phyloP scores from a whole-genome alignment of 805 yeast genomes.

The Candida insectorum region DNA sequence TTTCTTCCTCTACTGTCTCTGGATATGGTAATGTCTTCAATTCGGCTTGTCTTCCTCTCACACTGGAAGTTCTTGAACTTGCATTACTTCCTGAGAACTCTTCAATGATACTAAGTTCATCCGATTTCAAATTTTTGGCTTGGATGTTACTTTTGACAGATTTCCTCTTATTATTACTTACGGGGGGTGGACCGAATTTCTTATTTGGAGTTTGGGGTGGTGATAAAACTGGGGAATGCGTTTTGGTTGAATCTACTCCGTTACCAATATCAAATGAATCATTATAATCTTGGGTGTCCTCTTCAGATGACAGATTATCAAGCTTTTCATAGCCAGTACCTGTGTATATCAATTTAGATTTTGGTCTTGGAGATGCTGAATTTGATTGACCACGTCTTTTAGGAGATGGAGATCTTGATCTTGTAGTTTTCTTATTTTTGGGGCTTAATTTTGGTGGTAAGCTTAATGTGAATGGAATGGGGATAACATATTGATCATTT shows the following conservation, averaged over 20 bases:
- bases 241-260: background rate
- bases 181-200: slow-evolving; percentile 24
- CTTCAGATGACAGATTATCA: slow-evolving; percentile 22
- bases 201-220: slow-evolving; percentile 7
- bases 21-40: slow-evolving; percentile 7
- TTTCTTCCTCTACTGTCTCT: background rate
- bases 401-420: slow-evolving; percentile 6
- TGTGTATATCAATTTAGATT: slow-evolving; percentile 21
- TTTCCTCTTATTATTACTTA: slow-evolving; percentile 21
- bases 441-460: slow-evolving; percentile 40
- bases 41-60: slow-evolving; percentile 11
- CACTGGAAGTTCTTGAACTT: slow-evolving; percentile 30
- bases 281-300: slow-evolving; percentile 12
- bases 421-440: slow-evolving; percentile 14
- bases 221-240: slow-evolving; percentile 3
- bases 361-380: slow-evolving; percentile 5
- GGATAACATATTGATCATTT: slow-evolving; percentile 30
- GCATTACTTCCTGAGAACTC: slow-evolving; percentile 28
- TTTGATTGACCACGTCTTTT: slow-evolving; percentile 6
- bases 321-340: slow-evolving; percentile 36
- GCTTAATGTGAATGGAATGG: slow-evolving; percentile 40
- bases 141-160: slow-evolving; percentile 20
- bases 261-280: background rate
- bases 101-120: slow-evolving; percentile 42
- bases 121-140: slow-evolving; percentile 20